Percentiles rank a stretch among this genome's conserved stretches.
phyloP scores from a whole-genome alignment of 306 rosid genomes.

The Prunus kanzakura region DNA sequence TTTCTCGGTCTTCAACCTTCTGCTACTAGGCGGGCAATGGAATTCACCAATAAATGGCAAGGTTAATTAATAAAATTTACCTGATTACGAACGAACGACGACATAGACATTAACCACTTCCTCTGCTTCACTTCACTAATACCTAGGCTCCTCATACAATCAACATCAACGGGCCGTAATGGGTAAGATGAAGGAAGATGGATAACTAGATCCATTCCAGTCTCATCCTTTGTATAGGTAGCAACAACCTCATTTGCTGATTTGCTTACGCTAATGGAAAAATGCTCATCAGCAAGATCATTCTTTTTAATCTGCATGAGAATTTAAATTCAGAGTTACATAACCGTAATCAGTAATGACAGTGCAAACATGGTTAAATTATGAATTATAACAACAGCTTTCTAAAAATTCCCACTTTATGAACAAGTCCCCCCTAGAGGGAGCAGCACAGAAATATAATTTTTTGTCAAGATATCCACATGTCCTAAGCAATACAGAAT shows the following conservation, averaged over 20 bases:
- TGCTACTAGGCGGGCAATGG: neutral
- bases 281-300: slow-evolving; percentile 73
- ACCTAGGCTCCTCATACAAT: slow-evolving; percentile 84
- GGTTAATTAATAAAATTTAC: slow-evolving; percentile 33
- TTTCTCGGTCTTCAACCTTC: neutral
- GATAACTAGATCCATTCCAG: slow-evolving; percentile 92
- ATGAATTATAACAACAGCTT: neutral
- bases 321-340: slow-evolving; percentile 20
- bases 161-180: slow-evolving; percentile 84
- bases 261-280: slow-evolving; percentile 85
- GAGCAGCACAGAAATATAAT: neutral
- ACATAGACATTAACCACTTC: slow-evolving; percentile 96
- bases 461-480: neutral
- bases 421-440: neutral
- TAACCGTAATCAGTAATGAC: neutral
- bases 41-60: neutral
- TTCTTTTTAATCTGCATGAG: slow-evolving; percentile 79
- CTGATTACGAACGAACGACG: slow-evolving; percentile 89
- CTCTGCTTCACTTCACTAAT: slow-evolving; percentile 89
- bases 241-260: slow-evolving; percentile 95
- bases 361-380: neutral
- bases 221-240: slow-evolving; percentile 94
- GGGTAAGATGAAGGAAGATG: slow-evolving; percentile 94
- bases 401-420: neutral
- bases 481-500: neutral